These are phyloP conservation scores for Mortierella sp. DNA, from an alignment of 371 early-diverging fungal genomes.

Conservation along the genomic window DNA sequence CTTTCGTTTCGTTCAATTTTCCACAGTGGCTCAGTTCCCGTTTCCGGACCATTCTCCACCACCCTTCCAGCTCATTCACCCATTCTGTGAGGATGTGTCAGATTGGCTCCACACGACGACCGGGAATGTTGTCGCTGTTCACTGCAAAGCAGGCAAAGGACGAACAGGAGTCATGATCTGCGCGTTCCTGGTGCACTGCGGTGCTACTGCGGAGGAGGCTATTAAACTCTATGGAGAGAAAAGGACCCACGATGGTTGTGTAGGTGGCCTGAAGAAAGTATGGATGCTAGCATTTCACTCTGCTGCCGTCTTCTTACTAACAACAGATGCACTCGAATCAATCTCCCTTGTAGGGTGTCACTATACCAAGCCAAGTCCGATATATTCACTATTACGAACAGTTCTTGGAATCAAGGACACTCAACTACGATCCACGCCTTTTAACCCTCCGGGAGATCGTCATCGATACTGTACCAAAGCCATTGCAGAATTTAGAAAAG, in stretches of 20 bases:
- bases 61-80: conserved; percentile 63
- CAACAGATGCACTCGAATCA: no score
- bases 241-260: conserved; percentile 66
- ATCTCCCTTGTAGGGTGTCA: conserved; percentile 71
- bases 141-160: conserved; percentile 87
- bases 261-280: no score
- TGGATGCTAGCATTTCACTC: no score
- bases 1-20: not conserved
- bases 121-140: conserved; percentile 72
- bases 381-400: conserved; percentile 71
- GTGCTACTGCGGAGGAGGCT: conserved; percentile 63
- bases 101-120: conserved; percentile 61
- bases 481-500: conserved; percentile 16
- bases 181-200: conserved; percentile 64
- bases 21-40: conserved; percentile 62
- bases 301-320: no score
- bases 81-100: conserved; percentile 70
- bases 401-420: conserved; percentile 48
- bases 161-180: conserved; percentile 80
- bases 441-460: conserved; percentile 28
- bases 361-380: conserved; percentile 75
- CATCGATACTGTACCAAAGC: conserved; percentile 49
- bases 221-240: conserved; percentile 65
- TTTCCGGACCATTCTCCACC: conserved; percentile 80
- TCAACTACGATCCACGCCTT: conserved; percentile 40